Percentiles rank a stretch among this genome's conserved stretches.
phyloP scores from a whole-genome alignment of 352 stramenopile species.

The Phytophthora pini region DNA sequence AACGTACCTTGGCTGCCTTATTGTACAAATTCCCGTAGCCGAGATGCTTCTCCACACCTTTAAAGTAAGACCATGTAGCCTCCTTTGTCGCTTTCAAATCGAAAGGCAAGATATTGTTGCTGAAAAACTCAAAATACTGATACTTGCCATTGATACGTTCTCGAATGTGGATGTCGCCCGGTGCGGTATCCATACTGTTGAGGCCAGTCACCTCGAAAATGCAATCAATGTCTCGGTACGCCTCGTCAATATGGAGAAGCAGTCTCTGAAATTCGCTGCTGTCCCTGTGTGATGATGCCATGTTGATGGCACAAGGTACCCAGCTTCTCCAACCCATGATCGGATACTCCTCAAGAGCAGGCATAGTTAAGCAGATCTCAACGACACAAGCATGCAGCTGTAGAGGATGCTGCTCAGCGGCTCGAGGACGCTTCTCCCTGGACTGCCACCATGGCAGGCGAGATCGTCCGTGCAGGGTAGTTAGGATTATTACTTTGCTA shows the following conservation, averaged over 20 bases:
- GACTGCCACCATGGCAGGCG: no score
- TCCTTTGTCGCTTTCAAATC: conserved; percentile 25
- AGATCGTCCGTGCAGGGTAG: no score
- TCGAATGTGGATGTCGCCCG: conserved; percentile 24
- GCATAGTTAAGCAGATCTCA: no score
- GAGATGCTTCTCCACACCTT: conserved; percentile 28
- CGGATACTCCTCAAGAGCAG: no score
- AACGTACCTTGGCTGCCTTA: conserved; percentile 28
- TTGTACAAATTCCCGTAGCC: conserved; percentile 32
- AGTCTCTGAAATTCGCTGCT: conserved; percentile 19
- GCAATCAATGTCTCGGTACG: conserved; percentile 24
- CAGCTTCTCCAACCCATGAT: no score
- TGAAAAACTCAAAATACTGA: conserved; percentile 34
- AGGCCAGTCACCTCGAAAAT: conserved; percentile 30
- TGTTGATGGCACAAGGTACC: no score
- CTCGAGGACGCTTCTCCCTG: no score
- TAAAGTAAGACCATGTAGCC: conserved; percentile 43
- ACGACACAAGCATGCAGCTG: no score
- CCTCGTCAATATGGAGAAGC: conserved; percentile 14
- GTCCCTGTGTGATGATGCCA: conserved; percentile 4
- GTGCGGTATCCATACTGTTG: conserved; percentile 12
- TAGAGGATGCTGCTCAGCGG: no score
- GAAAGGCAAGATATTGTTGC: conserved; percentile 42
- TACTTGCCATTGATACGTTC: conserved; percentile 18
- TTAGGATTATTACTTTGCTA: no score